phyloP scores from a whole-genome alignment of 257 asterid species.

The Cordia subcordata region DNA sequence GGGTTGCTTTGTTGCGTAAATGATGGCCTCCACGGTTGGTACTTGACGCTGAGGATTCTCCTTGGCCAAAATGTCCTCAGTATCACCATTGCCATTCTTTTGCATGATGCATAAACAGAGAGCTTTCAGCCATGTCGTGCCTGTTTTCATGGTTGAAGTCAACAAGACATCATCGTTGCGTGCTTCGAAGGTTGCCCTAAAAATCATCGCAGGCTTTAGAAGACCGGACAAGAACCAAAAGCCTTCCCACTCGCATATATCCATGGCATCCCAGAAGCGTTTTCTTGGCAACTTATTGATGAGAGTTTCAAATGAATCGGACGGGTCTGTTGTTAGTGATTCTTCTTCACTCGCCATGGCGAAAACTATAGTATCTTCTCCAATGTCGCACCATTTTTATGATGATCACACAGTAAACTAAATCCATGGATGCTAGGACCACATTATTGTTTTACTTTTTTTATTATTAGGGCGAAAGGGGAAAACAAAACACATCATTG shows the following conservation, averaged over 20 bases:
- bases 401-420: too few relatives aligned
- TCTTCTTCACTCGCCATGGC: slow-evolving; percentile 12
- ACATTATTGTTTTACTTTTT: too few relatives aligned
- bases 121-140: slow-evolving; percentile 43
- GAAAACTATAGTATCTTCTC: background rate
- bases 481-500: too few relatives aligned
- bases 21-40: slow-evolving; percentile 23
- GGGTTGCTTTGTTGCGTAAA: slow-evolving; percentile 19
- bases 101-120: slow-evolving; percentile 25
- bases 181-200: slow-evolving; percentile 16
- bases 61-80: slow-evolving; percentile 17
- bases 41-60: slow-evolving; percentile 29
- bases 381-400: too few relatives aligned
- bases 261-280: slow-evolving; percentile 29
- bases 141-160: slow-evolving; percentile 34
- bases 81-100: background rate
- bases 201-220: slow-evolving; percentile 25
- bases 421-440: too few relatives aligned
- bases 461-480: too few relatives aligned
- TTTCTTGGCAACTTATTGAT: slow-evolving; percentile 23
- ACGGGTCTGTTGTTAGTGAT: background rate
- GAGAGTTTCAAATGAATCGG: background rate
- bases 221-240: slow-evolving; percentile 32
- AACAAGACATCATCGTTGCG: slow-evolving; percentile 22
- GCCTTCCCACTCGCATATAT: slow-evolving; percentile 26